Percentiles rank a stretch among this genome's conserved stretches.
Conservation (phyloP, 768 basidiomycete species). For the Boletus sensibilis region DNA sequence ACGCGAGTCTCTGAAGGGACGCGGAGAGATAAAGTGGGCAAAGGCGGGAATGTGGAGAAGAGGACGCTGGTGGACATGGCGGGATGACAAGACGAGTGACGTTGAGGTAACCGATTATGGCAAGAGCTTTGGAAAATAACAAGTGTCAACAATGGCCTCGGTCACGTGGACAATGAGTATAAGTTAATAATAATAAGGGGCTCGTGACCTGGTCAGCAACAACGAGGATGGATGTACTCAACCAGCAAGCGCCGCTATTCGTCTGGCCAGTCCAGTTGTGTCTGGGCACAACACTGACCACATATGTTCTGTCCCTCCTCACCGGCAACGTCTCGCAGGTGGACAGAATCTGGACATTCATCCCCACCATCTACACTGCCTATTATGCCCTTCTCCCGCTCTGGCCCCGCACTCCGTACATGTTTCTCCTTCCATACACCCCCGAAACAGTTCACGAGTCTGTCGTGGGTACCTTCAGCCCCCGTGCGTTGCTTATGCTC, state of each 20-base stretch:
- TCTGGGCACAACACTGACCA: conserved; percentile 41
- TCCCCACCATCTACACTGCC: conserved; percentile 79
- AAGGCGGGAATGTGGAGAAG: conserved; percentile 60
- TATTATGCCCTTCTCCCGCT: conserved; percentile 80
- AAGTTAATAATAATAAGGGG: not conserved
- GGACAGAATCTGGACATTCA: conserved; percentile 77
- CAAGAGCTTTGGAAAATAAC: conserved; percentile 18
- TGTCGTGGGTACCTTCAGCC: conserved; percentile 51
- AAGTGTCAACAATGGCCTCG: conserved; percentile 10
- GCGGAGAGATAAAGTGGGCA: conserved; percentile 52
- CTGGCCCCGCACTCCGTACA: conserved; percentile 38
- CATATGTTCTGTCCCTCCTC: conserved; percentile 61
- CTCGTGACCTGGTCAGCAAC: not conserved
- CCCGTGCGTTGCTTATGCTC: conserved; percentile 76
- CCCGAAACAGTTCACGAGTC: conserved; percentile 43
- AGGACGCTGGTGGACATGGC: conserved; percentile 52
- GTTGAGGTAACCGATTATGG: conserved; percentile 3
- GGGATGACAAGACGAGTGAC: conserved; percentile 6
- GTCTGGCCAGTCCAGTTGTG: conserved; percentile 69
- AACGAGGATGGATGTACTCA: conserved; percentile 14
- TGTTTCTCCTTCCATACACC: conserved; percentile 52
- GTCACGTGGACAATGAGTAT: not conserved
- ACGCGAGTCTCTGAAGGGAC: conserved; percentile 43
- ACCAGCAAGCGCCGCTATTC: conserved; percentile 35
- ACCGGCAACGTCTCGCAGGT: conserved; percentile 86